These are phyloP conservation scores for Herpetomonas tarakana DNA, from an alignment of 208 protist species.

Conservation along the genomic window DNA sequence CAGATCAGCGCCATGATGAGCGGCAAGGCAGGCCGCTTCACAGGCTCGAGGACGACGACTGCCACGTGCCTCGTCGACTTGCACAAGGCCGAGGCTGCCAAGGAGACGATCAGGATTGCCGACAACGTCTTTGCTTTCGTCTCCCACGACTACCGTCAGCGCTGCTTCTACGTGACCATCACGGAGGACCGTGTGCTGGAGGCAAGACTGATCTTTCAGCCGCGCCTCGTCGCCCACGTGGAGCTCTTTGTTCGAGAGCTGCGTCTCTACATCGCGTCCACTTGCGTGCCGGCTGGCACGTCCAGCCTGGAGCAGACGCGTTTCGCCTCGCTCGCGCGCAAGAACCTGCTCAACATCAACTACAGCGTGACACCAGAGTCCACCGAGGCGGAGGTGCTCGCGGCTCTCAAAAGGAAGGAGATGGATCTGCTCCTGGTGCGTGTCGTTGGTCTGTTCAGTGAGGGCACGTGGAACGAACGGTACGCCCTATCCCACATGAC, in stretches of 20 bases:
- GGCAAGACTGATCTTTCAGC: conserved; percentile 25
- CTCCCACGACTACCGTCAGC: conserved; percentile 20
- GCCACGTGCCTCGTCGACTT: conserved; percentile 19
- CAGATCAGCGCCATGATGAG: neutral
- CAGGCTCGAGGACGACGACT: neutral
- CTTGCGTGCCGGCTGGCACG: conserved; percentile 15
- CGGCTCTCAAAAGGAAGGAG: conserved; percentile 17
- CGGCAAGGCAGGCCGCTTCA: neutral
- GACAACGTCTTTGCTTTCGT: conserved; percentile 33
- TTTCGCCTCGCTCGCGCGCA: neutral
- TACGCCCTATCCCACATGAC: conserved; percentile 40
- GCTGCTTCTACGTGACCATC: conserved; percentile 33
- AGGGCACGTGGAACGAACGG: conserved; percentile 40
- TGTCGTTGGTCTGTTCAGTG: conserved; percentile 34
- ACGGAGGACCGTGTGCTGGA: conserved; percentile 35
- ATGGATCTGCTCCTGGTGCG: conserved; percentile 59
- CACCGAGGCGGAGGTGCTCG: conserved; percentile 21
- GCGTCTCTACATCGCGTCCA: conserved; percentile 29
- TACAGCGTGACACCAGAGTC: conserved; percentile 10
- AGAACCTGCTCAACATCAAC: conserved; percentile 10
- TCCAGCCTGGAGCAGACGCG: conserved; percentile 6
- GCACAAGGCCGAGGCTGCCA: conserved; percentile 13
- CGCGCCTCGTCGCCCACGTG: conserved; percentile 25
- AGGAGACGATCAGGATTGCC: conserved; percentile 8
- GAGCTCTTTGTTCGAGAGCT: conserved; percentile 28